Base-by-base conservation (phyloP, 1,284 basidiomycete species). In the Sanghuangporus baumii region DNA sequence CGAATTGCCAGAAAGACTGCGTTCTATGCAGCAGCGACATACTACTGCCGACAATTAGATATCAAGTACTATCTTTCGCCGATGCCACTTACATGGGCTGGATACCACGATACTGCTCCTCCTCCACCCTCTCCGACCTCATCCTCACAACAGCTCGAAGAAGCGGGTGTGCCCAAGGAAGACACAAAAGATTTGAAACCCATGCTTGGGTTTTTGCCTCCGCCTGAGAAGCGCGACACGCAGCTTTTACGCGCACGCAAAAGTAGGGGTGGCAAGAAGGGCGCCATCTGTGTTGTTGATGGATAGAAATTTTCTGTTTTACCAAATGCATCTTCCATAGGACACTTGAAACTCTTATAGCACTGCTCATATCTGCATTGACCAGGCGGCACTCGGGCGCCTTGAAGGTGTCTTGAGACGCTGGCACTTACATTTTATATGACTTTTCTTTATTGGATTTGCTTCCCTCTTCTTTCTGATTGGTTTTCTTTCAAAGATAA, bases 21-120 rank as follows among this genome's bases (percentile, higher is more conserved):
- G 3, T 91, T 91, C 77, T 83, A 89, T 69, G 87, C 87, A 5
- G 89, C 89, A 1, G 84, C 85, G 26, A 83, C 89, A 66, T 81
- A 87, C 69, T 90, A 87, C 71, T 86, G 81, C 68, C 79, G 77
- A 58, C 82, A 88, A 69, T 80, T 91, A 8, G 86, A 82, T 41
- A 89, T 91, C 68, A 74, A 74, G 31, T 82, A 81, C 67, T 78
- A 77, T 71, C 80, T 82, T 69, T 79, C 88, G 2, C 78, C 86
- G 8, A 70, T 86, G 55, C 84, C 87, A 5, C 69, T 91, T 66
- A 75, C 79, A 34, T 84, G 78, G 69, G 74, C 75, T 41, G 62
- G 65, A 9, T 23, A 14, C 56, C 43, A 59, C 57, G 38, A 48
- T 65, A 61, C 38, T n/a, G 36, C 34, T 46, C 23, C 11, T 37